Base-by-base conservation (phyloP, 352 stramenopile genomes). In the Poterioochromonas sp. region DNA sequence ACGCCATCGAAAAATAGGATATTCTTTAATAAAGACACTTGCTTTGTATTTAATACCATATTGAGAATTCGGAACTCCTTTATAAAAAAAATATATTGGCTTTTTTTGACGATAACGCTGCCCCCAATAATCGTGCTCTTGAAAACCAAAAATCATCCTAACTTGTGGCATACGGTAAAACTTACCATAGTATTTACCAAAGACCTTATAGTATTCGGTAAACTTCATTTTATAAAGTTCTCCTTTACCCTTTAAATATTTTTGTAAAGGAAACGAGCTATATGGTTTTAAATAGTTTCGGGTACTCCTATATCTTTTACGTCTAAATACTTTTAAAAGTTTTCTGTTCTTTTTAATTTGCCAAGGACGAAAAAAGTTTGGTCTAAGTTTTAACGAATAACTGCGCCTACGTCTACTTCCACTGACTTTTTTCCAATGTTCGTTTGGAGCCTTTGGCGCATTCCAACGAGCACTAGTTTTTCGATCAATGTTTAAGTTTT, bases 21-120 rank as follows among this genome's bases (percentile, higher is more conserved):
- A 68, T 68, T 68, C 58, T 68, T 68, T 68, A 68, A 68, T 68
- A 68, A 68, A 68, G 58, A 68, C 58, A 68, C 58, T 68, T 68
- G 58, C 58, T 68, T 68, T 68, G 58, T 68, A 68, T 68, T 68
- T 68, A 68, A 68, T 68, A 68, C 58, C 58, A 68, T 68, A 68
- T 68, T 68, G 58, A 68, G 58, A 68, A 68, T 68, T 68, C 58
- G 58, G 58, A 68, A 68, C 58, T 68, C 58, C 58, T 68, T 68
- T 68, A 68, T 68, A 68, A 68, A 68, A 68, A 68, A 68, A 68
- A 68, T 68, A 68, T 68, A 68, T 68, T 68, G 58, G 58, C 58
- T 68, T 68, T 68, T 68, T 68, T 68, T 68, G 58, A 68, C 58
- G 58, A 68, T 68, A 68, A 68, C 58, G 58, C 58, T 68, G 58